A percentile compares a stretch with the other conserved stretches of the same genome.
These are phyloP conservation scores for Aspergillus japonicus DNA, from an alignment of 2,329 filamentous ascomycete species.

Conservation along the genomic window DNA sequence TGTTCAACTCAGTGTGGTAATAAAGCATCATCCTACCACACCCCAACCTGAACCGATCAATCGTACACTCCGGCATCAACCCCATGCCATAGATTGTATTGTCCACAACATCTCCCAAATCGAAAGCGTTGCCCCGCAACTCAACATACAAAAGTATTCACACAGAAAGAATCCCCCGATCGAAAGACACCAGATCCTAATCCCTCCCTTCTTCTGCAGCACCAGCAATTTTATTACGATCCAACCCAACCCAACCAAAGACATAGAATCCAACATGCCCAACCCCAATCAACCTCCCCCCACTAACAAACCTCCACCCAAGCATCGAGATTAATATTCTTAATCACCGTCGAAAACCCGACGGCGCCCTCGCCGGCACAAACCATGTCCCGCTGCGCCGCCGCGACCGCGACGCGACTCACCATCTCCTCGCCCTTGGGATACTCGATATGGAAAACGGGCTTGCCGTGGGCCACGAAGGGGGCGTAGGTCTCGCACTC, in stretches of 20 bases:
- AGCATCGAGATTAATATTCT: conserved; percentile 62
- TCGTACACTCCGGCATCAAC: too few species aligned
- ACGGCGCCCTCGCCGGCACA: conserved; percentile 50
- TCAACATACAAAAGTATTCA: background rate
- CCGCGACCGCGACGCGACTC: conserved; percentile 34
- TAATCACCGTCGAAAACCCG: conserved; percentile 64
- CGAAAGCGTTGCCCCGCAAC: background rate
- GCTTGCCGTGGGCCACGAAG: conserved; percentile 62
- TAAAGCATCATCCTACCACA: too few species aligned
- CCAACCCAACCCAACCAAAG: too few species aligned
- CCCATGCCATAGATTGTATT: too few species aligned
- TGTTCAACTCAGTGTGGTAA: too few species aligned
- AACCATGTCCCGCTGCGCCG: conserved; percentile 36
- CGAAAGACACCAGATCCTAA: background rate
- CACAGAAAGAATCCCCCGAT: background rate
- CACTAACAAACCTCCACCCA: conserved; percentile 59
- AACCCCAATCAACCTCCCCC: too few species aligned
- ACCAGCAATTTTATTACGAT: too few species aligned
- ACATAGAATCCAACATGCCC: too few species aligned
- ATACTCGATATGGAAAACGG: conserved; percentile 74
- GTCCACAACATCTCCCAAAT: too few species aligned
- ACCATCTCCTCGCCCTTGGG: conserved; percentile 50
- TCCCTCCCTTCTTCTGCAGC: too few species aligned
- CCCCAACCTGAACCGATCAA: too few species aligned
- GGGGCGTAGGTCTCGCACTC: conserved; percentile 60